Percentiles rank a stretch among this genome's conserved stretches.
Evolutionary conservation across 805 yeast species (phyloP).

Genomic region (Lipomyces spencermartinsiae): DNA sequence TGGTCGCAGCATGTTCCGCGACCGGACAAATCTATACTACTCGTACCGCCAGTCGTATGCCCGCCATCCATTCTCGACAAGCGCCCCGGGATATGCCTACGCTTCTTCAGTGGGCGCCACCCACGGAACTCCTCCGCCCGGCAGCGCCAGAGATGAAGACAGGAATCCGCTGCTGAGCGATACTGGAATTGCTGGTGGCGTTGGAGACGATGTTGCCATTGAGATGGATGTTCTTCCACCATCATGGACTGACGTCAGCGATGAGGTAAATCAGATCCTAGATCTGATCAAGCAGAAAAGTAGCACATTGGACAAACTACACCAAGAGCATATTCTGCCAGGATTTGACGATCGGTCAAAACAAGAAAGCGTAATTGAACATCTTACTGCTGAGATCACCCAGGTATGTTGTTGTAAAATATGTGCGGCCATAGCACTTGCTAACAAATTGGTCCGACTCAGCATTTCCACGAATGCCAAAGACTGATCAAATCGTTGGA

Average conservation of each 20-base stretch:
- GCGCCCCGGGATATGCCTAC: constrained; percentile 31
- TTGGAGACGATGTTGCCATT: constrained; percentile 47
- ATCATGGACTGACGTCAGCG: constrained; percentile 72
- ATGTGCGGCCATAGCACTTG: neutral
- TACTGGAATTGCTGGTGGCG: constrained; percentile 32
- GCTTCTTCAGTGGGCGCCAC: neutral
- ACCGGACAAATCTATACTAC: constrained; percentile 87
- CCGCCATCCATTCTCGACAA: constrained; percentile 54
- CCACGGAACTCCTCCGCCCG: constrained; percentile 15
- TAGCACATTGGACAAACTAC: constrained; percentile 67
- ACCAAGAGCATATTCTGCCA: constrained; percentile 83
- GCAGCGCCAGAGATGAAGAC: constrained; percentile 26
- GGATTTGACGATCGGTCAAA: constrained; percentile 81
- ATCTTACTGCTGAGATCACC: constrained; percentile 74
- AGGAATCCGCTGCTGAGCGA: constrained; percentile 55
- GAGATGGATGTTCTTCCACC: constrained; percentile 78
- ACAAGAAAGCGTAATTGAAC: constrained; percentile 81
- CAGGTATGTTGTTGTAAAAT: constrained; percentile 44
- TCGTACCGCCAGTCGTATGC: constrained; percentile 91
- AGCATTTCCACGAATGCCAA: constrained; percentile 76
- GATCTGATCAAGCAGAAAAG: constrained; percentile 59
- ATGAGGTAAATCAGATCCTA: constrained; percentile 71
- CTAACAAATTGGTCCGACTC: constrained; percentile 10
- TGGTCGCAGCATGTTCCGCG: constrained; percentile 71
- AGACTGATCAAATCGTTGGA: constrained; percentile 72